Percentiles rank a stretch among this genome's conserved stretches.
Evolutionary conservation across 495 filamentous ascomycete species (phyloP).

Genomic region (Achaetomiella virescens): DNA sequence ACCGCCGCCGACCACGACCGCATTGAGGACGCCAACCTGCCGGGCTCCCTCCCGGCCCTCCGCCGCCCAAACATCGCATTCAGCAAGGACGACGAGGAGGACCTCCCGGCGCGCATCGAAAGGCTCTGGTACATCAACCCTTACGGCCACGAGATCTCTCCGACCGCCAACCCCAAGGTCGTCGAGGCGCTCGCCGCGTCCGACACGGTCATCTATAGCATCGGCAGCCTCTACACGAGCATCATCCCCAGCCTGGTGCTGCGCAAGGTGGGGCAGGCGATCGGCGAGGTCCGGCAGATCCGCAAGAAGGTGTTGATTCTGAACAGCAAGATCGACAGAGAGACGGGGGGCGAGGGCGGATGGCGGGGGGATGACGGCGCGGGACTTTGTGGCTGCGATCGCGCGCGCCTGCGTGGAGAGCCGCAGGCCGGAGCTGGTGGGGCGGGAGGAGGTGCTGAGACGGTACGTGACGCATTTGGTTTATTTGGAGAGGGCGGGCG

Average conservation of each 20-base stretch:
- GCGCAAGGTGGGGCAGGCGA: slow-evolving; percentile 53
- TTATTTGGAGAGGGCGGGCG: slow-evolving; percentile 62
- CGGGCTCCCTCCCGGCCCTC: slow-evolving; percentile 73
- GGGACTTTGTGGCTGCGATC: slow-evolving; percentile 75
- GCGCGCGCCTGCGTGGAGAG: slow-evolving; percentile 53
- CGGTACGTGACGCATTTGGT: slow-evolving; percentile 79
- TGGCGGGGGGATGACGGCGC: slow-evolving; percentile 54
- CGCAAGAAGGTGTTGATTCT: slow-evolving; percentile 77
- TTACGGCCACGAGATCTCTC: slow-evolving; percentile 84
- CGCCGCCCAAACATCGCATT: slow-evolving; percentile 74
- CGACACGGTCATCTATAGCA: slow-evolving; percentile 75
- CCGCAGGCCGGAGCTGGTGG: slow-evolving; percentile 39
- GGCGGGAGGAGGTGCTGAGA: slow-evolving; percentile 30
- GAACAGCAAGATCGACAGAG: slow-evolving; percentile 75
- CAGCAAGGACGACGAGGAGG: slow-evolving; percentile 58
- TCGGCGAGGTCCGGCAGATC: slow-evolving; percentile 34
- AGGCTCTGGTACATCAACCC: slow-evolving; percentile 97
- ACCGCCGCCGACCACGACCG: slow-evolving; percentile 30
- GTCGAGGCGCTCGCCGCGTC: slow-evolving; percentile 56
- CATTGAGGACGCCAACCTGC: slow-evolving; percentile 79
- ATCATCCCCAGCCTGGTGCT: slow-evolving; percentile 73
- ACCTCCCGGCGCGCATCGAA: slow-evolving; percentile 68
- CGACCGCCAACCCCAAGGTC: slow-evolving; percentile 72
- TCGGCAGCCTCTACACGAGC: slow-evolving; percentile 78
- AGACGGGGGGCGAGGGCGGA: slow-evolving; percentile 60